These are phyloP conservation scores for Jackrogersella minutella DNA, from an alignment of 495 filamentous ascomycete species.

Conservation along the genomic window DNA sequence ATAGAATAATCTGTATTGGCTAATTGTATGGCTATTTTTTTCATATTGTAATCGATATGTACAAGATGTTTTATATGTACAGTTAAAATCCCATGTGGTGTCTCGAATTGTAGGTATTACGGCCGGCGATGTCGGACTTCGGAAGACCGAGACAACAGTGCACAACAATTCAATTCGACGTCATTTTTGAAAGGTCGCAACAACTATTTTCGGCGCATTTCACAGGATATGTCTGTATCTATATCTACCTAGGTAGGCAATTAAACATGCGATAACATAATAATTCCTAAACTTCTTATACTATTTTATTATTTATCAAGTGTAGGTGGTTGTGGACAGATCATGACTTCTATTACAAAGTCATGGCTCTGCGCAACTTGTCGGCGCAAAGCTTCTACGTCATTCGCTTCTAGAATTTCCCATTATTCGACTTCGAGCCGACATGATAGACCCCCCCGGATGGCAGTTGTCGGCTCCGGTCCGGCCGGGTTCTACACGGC, in stretches of 20 bases:
- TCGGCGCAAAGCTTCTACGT: slow-evolving; percentile 26
- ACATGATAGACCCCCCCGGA: slow-evolving; percentile 66
- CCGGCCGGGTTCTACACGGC: slow-evolving; percentile 97
- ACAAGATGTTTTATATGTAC: neutral
- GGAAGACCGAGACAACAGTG: slow-evolving; percentile 20
- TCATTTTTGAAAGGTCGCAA: slow-evolving; percentile 21
- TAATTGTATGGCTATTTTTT: neutral
- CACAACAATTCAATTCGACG: slow-evolving; percentile 25
- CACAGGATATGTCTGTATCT: neutral
- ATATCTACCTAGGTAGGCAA: neutral
- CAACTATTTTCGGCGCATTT: neutral
- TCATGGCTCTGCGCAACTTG: slow-evolving; percentile 41
- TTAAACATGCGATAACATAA: slow-evolving; percentile 18
- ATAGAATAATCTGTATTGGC: neutral
- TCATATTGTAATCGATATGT: neutral
- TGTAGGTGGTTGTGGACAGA: neutral
- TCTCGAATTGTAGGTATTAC: neutral
- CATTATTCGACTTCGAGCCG: slow-evolving; percentile 41
- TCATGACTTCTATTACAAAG: slow-evolving; percentile 33
- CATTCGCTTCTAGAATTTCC: slow-evolving; percentile 21
- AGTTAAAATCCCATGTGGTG: neutral
- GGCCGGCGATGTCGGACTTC: slow-evolving; percentile 39
- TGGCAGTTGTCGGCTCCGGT: slow-evolving; percentile 93
- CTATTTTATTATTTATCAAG: neutral
- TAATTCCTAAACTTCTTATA: neutral